Evolutionary conservation across 371 early-diverging fungal genomes (phyloP), one percentile per base, ranked within the genome.

Genomic region (Rhizopus sp.): DNA sequence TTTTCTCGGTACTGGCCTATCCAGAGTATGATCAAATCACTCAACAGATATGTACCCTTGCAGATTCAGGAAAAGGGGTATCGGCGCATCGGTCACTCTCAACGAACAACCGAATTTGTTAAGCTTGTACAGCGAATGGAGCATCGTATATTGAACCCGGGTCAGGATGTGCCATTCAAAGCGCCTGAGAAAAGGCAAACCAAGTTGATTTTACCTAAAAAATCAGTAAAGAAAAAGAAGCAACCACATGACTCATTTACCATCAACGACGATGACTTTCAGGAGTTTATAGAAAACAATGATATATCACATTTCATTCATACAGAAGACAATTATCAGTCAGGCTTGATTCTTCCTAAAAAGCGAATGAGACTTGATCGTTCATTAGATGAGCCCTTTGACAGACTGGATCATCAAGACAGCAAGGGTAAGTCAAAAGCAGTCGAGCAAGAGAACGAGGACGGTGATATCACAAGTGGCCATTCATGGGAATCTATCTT

Each of bases 101-200:
- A n/a, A 13, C 62, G 72, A n/a, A 65, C 74, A 0, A 5, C 17
- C 2, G 66, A 65, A 1, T 66, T 75, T 50, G 53, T 62, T 1
- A 1, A 53, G 0, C 16, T 68, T 0, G 54, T 75, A 0, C 32
- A 56, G 12, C 64, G 62, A 12, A 72, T 75, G 54, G 76, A 79
- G 42, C 57, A 66, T n/a, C 73, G 65, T 7, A 71, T 72, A 12
- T 29, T 75, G 10, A 32, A 70, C 13, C 66, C 63, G 0, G 50
- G 50, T 29, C 47, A 63, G 29, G 34, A 58, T 7, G 35, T 23
- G 6, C 6, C 7, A 23, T 4, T 49, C 39, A 38, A 38, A n/a
- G 17, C 44, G 0, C 34, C 32, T n/a, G 33, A 33, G 33, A 31
- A 4, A 8, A 30, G 44, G 15, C 47, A 50, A 47, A 56, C 55